Percentiles rank a stretch among this genome's conserved stretches.
Conservation (phyloP, 306 rosid genomes). For the Albizia julibrissin region DNA sequence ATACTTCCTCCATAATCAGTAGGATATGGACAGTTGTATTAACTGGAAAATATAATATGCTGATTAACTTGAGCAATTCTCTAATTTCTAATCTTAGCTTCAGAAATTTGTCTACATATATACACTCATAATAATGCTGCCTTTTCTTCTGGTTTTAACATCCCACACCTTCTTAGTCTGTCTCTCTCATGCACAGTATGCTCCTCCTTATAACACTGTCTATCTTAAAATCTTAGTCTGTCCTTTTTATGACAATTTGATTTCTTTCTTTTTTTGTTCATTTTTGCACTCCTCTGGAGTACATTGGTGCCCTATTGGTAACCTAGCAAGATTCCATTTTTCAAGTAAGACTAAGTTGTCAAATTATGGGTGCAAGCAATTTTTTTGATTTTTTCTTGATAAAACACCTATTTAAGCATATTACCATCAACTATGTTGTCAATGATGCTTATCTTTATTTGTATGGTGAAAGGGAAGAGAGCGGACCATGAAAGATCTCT, state of each 20-base stretch:
- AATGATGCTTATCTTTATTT: neutral
- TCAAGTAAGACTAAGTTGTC: neutral
- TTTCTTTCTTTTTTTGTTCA: too few relatives aligned
- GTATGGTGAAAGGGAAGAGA: neutral
- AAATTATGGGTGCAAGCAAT: neutral
- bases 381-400: neutral
- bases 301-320: neutral
- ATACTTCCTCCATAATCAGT: constrained; percentile 21
- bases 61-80: neutral
- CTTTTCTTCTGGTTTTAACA: neutral
- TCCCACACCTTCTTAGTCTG: neutral
- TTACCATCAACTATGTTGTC: neutral
- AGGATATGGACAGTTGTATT: neutral
- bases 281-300: neutral
- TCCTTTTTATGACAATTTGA: neutral
- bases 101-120: too few relatives aligned
- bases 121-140: neutral
- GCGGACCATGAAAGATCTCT: constrained; percentile 22
- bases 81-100: neutral
- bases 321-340: neutral
- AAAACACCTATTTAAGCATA: neutral
- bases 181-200: neutral
- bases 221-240: neutral
- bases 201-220: neutral
- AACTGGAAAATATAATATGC: neutral